Evolutionary conservation across 75 land plant genomes (phyloP), one percentile per base, ranked within the genome.

Genomic region (Gnetum montanum): DNA sequence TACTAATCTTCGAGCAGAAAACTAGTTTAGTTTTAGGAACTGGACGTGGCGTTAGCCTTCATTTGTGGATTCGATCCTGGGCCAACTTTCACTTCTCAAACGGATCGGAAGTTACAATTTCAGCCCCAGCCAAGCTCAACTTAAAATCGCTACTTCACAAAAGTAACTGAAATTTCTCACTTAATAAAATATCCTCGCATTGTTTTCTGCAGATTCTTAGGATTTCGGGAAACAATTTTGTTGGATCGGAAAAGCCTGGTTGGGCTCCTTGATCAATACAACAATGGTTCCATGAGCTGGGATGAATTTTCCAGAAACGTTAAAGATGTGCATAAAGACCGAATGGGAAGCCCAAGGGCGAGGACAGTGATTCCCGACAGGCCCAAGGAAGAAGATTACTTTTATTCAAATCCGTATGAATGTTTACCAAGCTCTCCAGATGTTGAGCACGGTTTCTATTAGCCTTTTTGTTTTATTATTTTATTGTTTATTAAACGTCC

Each of bases 361-460:
- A 65, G 97, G 46, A 18, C 45, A 7, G 83, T 69, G 12, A 76
- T 80, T 36, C 75, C 83, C 29, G 97, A 84, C 49, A 61, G 71
- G 54, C 92, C 92, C 2, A 91, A 91, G 49, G 85, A 86, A 59
- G 92, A 92, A 58, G 98, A 92, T 54, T 88, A 92, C 49, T 90
- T 90, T 49, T 90, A 86, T 47, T 70, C 96, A 62, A 90, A 90
- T 40, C 96, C 96, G 6, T 65, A 82, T 6, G 91, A 90, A 49
- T 86, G 91, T 58, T 64, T 89, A 37, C 36, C 4, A 59, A 31
- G 27, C 12, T 65, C 37, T 10, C 19, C 10, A 25, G 66, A 60
- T 51, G 25, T 23, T 59, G 27, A 60, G 8, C 12, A 8, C 37
- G 33, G 11, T 33, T 52, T 36, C n/a, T 33, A 19, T 33, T 52